Conservation (phyloP, 2,329 filamentous ascomycete species). For the Mollisiaceae sp. region DNA sequence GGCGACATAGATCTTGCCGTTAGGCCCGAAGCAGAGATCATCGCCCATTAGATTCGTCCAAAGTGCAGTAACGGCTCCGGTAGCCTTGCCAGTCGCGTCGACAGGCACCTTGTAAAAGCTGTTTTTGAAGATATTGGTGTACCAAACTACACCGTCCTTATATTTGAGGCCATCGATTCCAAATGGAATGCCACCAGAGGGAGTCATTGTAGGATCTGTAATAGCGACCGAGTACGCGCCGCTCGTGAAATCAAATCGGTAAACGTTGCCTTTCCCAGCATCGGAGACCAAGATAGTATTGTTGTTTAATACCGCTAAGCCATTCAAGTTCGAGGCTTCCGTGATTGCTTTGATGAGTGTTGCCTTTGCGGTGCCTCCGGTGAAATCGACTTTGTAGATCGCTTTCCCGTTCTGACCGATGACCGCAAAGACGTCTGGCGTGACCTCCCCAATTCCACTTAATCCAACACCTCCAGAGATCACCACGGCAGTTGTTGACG, state of each 20-base stretch:
- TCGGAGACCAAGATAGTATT: conserved; percentile 32
- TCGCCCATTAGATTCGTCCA: conserved; percentile 22
- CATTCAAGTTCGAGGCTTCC: conserved; percentile 17
- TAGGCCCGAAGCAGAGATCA: conserved; percentile 25
- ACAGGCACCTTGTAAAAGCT: conserved; percentile 22
- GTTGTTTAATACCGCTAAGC: conserved; percentile 19
- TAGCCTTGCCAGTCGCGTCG: conserved; percentile 23
- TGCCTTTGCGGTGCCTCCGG: neutral
- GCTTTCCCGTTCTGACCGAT: conserved; percentile 21
- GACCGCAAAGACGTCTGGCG: conserved; percentile 41
- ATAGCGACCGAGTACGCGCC: conserved; percentile 28
- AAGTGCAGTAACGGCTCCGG: conserved; percentile 14
- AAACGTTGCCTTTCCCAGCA: conserved; percentile 33
- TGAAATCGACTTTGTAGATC: conserved; percentile 29
- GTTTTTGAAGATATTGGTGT: conserved; percentile 26
- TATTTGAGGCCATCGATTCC: conserved; percentile 23
- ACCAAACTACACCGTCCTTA: conserved; percentile 17
- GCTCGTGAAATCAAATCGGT: conserved; percentile 32
- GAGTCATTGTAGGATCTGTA: conserved; percentile 16
- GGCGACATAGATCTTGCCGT: conserved; percentile 23
- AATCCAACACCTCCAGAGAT: conserved; percentile 34
- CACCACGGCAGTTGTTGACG: conserved; percentile 12
- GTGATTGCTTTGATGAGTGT: conserved; percentile 17
- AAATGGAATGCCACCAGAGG: conserved; percentile 16
- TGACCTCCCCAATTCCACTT: conserved; percentile 44